phyloP scores from a whole-genome alignment of 805 yeast species.

The Zygoascus biomembranicola region DNA sequence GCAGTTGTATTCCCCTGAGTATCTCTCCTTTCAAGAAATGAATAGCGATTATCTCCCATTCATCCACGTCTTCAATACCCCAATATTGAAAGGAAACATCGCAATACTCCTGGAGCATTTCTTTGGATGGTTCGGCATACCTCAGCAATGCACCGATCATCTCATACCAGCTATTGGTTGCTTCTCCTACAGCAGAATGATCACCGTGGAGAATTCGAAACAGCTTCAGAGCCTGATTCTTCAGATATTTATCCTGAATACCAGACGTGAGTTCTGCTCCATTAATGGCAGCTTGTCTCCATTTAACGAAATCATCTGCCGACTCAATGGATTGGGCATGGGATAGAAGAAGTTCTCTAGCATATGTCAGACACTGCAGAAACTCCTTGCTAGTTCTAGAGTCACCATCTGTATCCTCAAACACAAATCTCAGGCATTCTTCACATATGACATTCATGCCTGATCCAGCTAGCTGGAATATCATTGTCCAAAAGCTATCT shows the following conservation, averaged over 20 bases:
- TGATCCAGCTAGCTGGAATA: background rate
- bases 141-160: conserved; percentile 23
- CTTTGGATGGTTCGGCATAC: conserved; percentile 24
- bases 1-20: conserved; percentile 16
- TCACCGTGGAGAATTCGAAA: conserved; percentile 24
- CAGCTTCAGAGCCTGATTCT: conserved; percentile 18
- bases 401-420: conserved; percentile 1
- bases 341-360: conserved; percentile 16
- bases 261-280: conserved; percentile 14
- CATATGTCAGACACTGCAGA: conserved; percentile 8
- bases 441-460: background rate
- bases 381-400: background rate
- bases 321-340: conserved; percentile 17
- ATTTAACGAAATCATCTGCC: conserved; percentile 16
- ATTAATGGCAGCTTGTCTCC: conserved; percentile 22
- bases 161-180: conserved; percentile 26
- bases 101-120: conserved; percentile 23
- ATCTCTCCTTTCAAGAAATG: conserved; percentile 22
- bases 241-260: conserved; percentile 14
- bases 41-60: conserved; percentile 25
- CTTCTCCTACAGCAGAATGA: conserved; percentile 17
- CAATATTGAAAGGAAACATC: conserved; percentile 12
- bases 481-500: background rate
- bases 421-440: background rate
- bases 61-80: conserved; percentile 21